Conservation (phyloP, 495 filamentous ascomycete genomes). For the Xeromyces bisporus region DNA sequence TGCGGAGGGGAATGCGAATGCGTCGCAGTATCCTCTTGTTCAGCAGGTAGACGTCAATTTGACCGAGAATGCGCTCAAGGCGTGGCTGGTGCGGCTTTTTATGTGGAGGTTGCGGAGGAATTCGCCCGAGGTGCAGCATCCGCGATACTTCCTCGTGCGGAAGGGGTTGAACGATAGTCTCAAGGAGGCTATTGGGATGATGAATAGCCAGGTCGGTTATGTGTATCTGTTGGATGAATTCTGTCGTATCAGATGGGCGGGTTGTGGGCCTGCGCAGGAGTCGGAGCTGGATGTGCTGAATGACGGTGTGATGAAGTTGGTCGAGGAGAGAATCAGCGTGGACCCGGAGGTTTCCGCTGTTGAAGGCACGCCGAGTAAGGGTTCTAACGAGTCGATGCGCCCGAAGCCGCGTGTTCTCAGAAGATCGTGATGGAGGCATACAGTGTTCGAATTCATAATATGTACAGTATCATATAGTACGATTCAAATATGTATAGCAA, state of each 20-base stretch:
- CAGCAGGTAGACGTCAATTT: slow-evolving; percentile 77
- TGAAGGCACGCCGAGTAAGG: slow-evolving; percentile 4
- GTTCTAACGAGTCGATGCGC: slow-evolving; percentile 1
- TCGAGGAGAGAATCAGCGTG: slow-evolving; percentile 35
- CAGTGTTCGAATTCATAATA: too few species aligned
- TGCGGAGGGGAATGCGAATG: slow-evolving; percentile 12
- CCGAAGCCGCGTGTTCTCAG: slow-evolving; percentile 10
- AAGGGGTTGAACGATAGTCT: slow-evolving; percentile 59
- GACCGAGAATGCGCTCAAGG: slow-evolving; percentile 66
- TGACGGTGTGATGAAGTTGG: slow-evolving; percentile 47
- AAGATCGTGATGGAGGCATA: slow-evolving; percentile 3
- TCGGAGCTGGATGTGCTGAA: slow-evolving; percentile 57
- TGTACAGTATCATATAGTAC: slow-evolving; percentile 4
- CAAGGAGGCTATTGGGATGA: slow-evolving; percentile 57
- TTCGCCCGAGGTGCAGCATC: slow-evolving; percentile 43
- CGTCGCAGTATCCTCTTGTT: slow-evolving; percentile 14
- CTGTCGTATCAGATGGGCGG: slow-evolving; percentile 89
- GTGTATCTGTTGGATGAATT: slow-evolving; percentile 78
- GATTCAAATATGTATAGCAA: slow-evolving; percentile 3
- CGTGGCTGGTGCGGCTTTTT: slow-evolving; percentile 54
- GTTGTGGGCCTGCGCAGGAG: slow-evolving; percentile 55
- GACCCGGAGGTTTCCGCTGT: slow-evolving; percentile 11
- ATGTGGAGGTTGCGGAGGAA: slow-evolving; percentile 39
- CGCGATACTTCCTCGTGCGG: slow-evolving; percentile 66
- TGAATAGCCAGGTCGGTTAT: slow-evolving; percentile 86